Evolutionary conservation across 129 eudicot genomes (phyloP).

Genomic region (Flaveria sonorensis): DNA sequence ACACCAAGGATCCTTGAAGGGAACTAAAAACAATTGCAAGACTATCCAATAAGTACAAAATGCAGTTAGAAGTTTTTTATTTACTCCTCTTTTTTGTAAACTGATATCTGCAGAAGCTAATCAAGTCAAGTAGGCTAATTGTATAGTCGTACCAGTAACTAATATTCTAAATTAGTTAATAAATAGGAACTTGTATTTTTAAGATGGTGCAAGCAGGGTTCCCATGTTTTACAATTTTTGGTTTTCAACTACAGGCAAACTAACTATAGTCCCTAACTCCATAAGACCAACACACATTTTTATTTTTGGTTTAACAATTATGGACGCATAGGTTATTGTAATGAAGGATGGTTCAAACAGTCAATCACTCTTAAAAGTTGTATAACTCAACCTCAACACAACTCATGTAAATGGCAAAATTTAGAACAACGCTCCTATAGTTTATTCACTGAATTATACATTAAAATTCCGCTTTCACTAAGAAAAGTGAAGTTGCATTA

Average conservation of each 20-base stretch:
- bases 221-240: neutral
- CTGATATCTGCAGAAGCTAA: conserved; percentile 8
- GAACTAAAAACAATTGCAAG: conserved; percentile 10
- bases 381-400: too few relatives aligned
- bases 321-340: too few relatives aligned
- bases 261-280: neutral
- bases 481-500: too few relatives aligned
- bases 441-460: too few relatives aligned
- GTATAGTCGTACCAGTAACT: conserved; percentile 3
- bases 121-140: neutral
- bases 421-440: neutral
- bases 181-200: neutral
- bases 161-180: neutral
- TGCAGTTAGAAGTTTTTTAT: neutral
- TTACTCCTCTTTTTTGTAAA: neutral
- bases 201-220: neutral
- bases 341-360: too few relatives aligned
- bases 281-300: neutral
- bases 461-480: too few relatives aligned
- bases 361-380: too few relatives aligned
- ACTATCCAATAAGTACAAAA: conserved; percentile 23
- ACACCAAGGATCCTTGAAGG: neutral
- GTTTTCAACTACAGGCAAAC: conserved; percentile 1
- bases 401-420: neutral
- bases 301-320: neutral